Base-by-base conservation (phyloP, 441 rosid species). In the Jatropha multifida region DNA sequence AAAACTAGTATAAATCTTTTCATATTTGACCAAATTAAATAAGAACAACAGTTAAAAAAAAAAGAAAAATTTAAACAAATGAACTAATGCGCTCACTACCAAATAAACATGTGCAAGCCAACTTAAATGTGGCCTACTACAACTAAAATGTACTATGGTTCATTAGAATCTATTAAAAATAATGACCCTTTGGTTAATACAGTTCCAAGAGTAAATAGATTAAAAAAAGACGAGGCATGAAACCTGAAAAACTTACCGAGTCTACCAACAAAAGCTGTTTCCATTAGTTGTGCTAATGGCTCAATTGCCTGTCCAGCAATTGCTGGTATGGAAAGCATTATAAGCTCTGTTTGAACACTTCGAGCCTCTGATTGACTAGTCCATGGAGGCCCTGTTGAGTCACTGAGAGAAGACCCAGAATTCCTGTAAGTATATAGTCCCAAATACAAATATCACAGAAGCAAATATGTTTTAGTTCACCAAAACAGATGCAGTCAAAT, bases 181-280 rank as follows among this genome's bases (percentile, higher is more conserved):
- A 23, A 44, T 42, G 7, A 41, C 3, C 11, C 7, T 6, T 2
- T 15, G 12, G 1, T 17, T 64, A 40, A 17, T 40, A 18, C 18
- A 64, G 26, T 64, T 18, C 18, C 49, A 64, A 64, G 23, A 40
- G 20, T 7, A 17, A 52, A 56, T n/a, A 56, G 18, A 18, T n/a
- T 55, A 3, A 18, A 41, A 41, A 65, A 17, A 14, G 7, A 64
- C 6, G 13, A 14, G 3, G 3, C 46, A 7, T 38, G 11, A 64
- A 12, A 68, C 18, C 48, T 15, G 68, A 69, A 37, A 79, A 73
- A 38, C 73, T 37, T 80, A 95, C 98, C 97, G 42, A 92, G 81
- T 86, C 97, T 88, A 48, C 98, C 99, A 55, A 95, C 88, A 86
- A 87, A 95, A 71, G 97, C 97, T 44, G 97, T 95, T 85, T 95